Percentiles rank a stretch among this genome's conserved stretches.
These are phyloP conservation scores for Aureobasidium sp. DNA, from an alignment of 2,329 filamentous ascomycete genomes.

Conservation along the genomic window DNA sequence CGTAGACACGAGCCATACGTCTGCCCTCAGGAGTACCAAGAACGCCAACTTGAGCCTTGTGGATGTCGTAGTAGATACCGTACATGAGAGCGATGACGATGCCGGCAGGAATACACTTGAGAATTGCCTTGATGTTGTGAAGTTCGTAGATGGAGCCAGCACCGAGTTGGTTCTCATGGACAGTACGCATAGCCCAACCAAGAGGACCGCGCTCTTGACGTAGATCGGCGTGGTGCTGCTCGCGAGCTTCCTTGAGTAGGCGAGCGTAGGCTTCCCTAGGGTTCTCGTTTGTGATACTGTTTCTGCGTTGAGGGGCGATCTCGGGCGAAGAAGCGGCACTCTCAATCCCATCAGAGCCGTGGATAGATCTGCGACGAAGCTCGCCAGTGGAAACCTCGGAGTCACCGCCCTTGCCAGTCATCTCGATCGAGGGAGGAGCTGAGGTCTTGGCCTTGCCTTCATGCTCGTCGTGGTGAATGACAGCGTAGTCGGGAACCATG, in stretches of 20 bases:
- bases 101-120: conserved; percentile 63
- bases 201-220: conserved; percentile 57
- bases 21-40: conserved; percentile 64
- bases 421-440: not conserved
- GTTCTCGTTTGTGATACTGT: not conserved
- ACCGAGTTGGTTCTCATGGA: conserved; percentile 67
- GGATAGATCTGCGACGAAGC: conserved; percentile 4
- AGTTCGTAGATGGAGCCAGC: conserved; percentile 67
- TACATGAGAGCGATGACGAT: conserved; percentile 60
- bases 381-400: not conserved
- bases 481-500: conserved; percentile 67
- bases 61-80: conserved; percentile 75
- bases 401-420: not conserved
- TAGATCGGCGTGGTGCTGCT: conserved; percentile 45
- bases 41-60: conserved; percentile 65
- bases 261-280: not conserved
- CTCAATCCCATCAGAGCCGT: not conserved
- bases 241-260: conserved; percentile 35
- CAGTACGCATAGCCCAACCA: conserved; percentile 76
- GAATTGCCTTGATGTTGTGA: conserved; percentile 58
- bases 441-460: conserved; percentile 28
- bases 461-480: conserved; percentile 59
- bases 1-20: conserved; percentile 57
- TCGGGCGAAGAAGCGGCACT: not conserved
- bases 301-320: not conserved